A percentile compares a stretch with the other conserved stretches of the same genome.
These are phyloP conservation scores for Russula foetens DNA, from an alignment of 768 basidiomycete species.

Conservation along the genomic window DNA sequence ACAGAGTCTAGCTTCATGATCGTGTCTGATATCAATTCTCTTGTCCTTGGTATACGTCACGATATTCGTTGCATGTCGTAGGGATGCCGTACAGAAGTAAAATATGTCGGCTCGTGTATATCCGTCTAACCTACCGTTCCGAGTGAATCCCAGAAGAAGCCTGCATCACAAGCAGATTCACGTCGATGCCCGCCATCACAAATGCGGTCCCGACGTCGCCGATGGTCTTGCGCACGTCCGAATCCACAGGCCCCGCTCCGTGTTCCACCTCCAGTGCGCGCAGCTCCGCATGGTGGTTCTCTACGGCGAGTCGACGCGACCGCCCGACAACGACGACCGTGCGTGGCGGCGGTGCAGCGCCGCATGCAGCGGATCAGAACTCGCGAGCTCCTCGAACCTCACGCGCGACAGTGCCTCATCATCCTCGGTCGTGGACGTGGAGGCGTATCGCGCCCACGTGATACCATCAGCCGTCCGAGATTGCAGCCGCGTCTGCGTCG, in stretches of 20 bases:
- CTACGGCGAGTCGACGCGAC: conserved; percentile 59
- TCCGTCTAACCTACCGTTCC: too few species aligned
- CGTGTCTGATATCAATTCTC: too few species aligned
- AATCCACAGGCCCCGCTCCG: conserved; percentile 41
- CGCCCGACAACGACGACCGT: conserved; percentile 67
- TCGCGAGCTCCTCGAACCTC: conserved; percentile 47
- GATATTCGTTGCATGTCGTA: not conserved
- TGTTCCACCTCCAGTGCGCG: conserved; percentile 52
- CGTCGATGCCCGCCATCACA: conserved; percentile 49
- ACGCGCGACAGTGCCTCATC: conserved; percentile 44
- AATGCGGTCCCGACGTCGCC: conserved; percentile 80
- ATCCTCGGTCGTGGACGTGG: conserved; percentile 25
- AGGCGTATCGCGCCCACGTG: conserved; percentile 59
- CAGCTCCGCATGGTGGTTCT: conserved; percentile 66
- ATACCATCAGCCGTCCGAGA: conserved; percentile 83
- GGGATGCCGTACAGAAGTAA: too few species aligned
- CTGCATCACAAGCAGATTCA: conserved; percentile 64
- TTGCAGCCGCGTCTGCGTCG: conserved; percentile 58
- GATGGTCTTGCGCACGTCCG: conserved; percentile 71
- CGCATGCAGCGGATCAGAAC: conserved; percentile 52
- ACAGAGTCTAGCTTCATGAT: too few species aligned
- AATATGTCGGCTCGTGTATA: too few species aligned
- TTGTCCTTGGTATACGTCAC: too few species aligned
- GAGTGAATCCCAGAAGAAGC: conserved; percentile 24
- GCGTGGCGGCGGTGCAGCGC: conserved; percentile 37